phyloP scores from a whole-genome alignment of 2,329 filamentous ascomycete species.

The Fusarium concolor region DNA sequence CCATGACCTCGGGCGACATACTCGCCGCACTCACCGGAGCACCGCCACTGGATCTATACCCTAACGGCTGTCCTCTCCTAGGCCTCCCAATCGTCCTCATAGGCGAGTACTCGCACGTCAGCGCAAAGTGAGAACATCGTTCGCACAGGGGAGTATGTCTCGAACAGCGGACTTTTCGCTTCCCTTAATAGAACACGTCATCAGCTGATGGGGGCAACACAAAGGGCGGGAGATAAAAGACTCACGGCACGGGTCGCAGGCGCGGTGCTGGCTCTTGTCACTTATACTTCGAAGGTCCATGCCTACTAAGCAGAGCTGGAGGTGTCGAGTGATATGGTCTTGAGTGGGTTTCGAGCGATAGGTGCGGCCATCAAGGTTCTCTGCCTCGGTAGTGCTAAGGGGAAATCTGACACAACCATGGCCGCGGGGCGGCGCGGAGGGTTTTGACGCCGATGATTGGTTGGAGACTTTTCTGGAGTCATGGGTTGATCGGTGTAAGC shows the following conservation, averaged over 20 bases:
- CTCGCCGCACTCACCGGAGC: background rate
- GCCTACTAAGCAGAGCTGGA: constrained; percentile 6
- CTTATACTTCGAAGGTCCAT: constrained; percentile 27
- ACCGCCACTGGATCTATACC: background rate
- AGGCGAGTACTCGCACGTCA: constrained; percentile 29
- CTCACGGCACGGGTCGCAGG: constrained; percentile 33
- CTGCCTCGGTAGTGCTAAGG: constrained; percentile 11
- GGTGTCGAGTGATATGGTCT: constrained; percentile 1
- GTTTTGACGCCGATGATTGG: background rate
- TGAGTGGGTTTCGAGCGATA: constrained; percentile 1
- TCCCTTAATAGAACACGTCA: constrained; percentile 19
- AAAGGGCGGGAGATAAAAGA: background rate
- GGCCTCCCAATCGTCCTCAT: constrained; percentile 24
- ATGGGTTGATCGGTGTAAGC: background rate
- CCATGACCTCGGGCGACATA: background rate
- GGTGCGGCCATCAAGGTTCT: constrained; percentile 33
- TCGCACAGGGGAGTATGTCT: constrained; percentile 30
- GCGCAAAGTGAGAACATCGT: constrained; percentile 33
- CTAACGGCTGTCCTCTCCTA: background rate
- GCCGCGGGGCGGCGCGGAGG: constrained; percentile 2
- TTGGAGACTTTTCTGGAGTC: too few species aligned
- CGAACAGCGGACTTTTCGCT: constrained; percentile 32
- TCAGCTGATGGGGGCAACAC: background rate
- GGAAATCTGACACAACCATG: background rate
- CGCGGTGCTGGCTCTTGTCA: constrained; percentile 34